phyloP scores from a whole-genome alignment of 2,329 filamentous ascomycete species.

The Plectosphaerella cucumerina region DNA sequence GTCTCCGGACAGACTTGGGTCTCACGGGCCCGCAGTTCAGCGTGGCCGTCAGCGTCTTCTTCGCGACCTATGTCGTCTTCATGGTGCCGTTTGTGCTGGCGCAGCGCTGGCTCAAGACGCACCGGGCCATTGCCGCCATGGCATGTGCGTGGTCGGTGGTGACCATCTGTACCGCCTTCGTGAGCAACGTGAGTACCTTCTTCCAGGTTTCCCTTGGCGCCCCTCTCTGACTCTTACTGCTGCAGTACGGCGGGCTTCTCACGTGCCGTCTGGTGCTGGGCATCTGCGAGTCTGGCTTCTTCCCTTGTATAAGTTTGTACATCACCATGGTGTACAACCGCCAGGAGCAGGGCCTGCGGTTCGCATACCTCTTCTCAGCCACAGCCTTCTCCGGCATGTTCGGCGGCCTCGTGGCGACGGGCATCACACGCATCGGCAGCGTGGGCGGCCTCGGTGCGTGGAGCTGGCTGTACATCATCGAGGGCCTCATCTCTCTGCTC shows the following conservation, averaged over 20 bases:
- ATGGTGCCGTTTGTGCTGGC: slow-evolving; percentile 43
- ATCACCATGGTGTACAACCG: slow-evolving; percentile 7
- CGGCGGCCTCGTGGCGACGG: slow-evolving; percentile 24
- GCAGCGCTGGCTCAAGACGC: slow-evolving; percentile 1
- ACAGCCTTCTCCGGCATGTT: slow-evolving; percentile 25
- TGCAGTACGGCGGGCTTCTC: slow-evolving; percentile 1
- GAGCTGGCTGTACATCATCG: slow-evolving; percentile 47
- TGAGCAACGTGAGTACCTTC: not conserved
- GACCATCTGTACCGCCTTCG: slow-evolving; percentile 10
- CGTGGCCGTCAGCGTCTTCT: slow-evolving; percentile 51
- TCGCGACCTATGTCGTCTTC: slow-evolving; percentile 57
- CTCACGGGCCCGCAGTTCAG: slow-evolving; percentile 55
- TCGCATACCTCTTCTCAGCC: slow-evolving; percentile 24
- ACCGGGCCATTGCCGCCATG: slow-evolving; percentile 7
- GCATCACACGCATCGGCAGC: slow-evolving; percentile 36
- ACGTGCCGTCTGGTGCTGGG: slow-evolving; percentile 7
- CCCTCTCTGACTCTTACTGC: too few species aligned
- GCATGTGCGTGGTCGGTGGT: slow-evolving; percentile 6
- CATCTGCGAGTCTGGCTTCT: slow-evolving; percentile 11
- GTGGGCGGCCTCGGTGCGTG: slow-evolving; percentile 40
- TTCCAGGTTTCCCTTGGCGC: too few species aligned
- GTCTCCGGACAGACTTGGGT: slow-evolving; percentile 47
- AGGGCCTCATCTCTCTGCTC: slow-evolving; percentile 32
- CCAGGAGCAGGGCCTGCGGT: slow-evolving; percentile 17
- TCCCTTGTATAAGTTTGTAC: slow-evolving; percentile 25